phyloP scores from a whole-genome alignment of 306 rosid species.

The Quercus variabilis region DNA sequence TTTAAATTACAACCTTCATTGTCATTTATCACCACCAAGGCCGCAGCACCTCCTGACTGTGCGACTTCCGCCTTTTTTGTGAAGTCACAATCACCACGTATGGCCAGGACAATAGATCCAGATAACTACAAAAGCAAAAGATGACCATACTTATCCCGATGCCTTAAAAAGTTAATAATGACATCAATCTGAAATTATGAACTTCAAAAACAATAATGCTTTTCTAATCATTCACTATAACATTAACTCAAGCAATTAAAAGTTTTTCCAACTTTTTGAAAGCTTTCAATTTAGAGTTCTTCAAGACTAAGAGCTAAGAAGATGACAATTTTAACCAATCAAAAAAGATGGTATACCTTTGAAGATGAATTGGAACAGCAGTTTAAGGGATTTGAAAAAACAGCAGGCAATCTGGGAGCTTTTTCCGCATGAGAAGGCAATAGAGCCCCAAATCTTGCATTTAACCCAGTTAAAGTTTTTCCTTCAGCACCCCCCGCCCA shows the following conservation, averaged over 20 bases:
- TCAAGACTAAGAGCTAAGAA: neutral
- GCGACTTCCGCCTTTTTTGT: slow-evolving; percentile 60
- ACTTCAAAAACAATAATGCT: neutral
- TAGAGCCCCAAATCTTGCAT: slow-evolving; percentile 67
- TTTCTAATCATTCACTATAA: neutral
- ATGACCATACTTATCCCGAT: neutral
- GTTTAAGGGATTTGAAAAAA: slow-evolving; percentile 49
- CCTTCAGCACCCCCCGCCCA: slow-evolving; percentile 62
- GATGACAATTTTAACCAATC: neutral
- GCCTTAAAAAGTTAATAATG: slow-evolving; percentile 1
- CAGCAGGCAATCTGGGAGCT: slow-evolving; percentile 35
- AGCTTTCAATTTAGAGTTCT: neutral
- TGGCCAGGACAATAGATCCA: slow-evolving; percentile 61
- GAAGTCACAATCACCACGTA: slow-evolving; percentile 88
- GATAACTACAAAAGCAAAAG: slow-evolving; percentile 50
- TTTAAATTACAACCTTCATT: slow-evolving; percentile 50
- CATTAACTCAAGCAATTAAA: neutral
- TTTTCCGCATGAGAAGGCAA: slow-evolving; percentile 44
- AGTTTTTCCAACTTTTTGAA: neutral
- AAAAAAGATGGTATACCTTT: slow-evolving; percentile 36
- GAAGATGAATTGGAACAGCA: slow-evolving; percentile 65
- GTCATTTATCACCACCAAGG: slow-evolving; percentile 59
- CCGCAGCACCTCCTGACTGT: slow-evolving; percentile 68
- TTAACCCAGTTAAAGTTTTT: slow-evolving; percentile 37
- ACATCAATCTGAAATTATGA: neutral